Conservation (phyloP, 2,329 filamentous ascomycete genomes). For the Ascomycota sp. region DNA sequence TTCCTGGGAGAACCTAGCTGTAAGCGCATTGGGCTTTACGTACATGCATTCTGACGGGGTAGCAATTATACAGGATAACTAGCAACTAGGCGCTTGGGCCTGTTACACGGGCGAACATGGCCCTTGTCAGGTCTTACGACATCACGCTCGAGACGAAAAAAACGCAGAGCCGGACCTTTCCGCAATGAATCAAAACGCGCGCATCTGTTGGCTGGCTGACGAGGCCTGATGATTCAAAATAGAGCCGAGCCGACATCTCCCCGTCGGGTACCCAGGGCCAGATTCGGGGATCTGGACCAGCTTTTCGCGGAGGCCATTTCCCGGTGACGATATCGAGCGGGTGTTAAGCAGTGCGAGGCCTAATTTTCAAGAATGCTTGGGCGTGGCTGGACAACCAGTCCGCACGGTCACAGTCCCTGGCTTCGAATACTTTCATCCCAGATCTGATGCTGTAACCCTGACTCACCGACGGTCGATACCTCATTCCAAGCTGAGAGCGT, state of each 20-base stretch:
- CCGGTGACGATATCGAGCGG: too few relatives aligned
- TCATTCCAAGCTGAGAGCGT: conserved; percentile 7
- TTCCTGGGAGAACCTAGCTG: background rate
- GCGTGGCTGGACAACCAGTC: background rate
- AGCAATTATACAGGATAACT: conserved; percentile 3
- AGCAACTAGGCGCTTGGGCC: conserved; percentile 1
- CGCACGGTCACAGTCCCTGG: background rate
- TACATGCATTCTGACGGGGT: conserved; percentile 1
- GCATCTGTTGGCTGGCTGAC: background rate
- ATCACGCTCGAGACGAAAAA: background rate
- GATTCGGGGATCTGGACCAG: too few relatives aligned
- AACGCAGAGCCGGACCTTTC: background rate
- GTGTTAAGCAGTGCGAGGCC: too few relatives aligned
- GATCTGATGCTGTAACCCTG: background rate
- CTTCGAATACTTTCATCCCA: background rate
- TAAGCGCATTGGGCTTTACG: conserved; percentile 1
- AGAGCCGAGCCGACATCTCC: background rate
- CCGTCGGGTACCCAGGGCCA: background rate
- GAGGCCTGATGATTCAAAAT: background rate
- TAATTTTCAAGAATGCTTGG: background rate
- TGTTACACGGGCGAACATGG: background rate
- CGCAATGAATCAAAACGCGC: background rate
- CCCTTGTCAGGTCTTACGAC: background rate
- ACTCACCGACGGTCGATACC: background rate
- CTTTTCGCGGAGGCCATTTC: too few relatives aligned